phyloP scores from a whole-genome alignment of 257 asterid genomes.

The Cruciata laevipes region DNA sequence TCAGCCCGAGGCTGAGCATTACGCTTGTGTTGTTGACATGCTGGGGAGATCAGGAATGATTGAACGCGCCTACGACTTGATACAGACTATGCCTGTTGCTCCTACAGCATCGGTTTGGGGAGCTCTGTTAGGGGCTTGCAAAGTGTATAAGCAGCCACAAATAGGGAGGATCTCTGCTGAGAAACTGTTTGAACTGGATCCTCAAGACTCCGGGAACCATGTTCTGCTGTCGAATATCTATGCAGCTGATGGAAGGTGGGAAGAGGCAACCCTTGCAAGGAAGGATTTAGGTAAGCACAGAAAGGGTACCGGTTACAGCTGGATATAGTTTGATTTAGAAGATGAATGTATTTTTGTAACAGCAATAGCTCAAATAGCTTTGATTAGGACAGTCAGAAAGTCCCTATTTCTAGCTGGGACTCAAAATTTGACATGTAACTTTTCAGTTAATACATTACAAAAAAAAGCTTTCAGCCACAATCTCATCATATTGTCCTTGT shows the following conservation, averaged over 20 bases:
- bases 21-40: conserved; percentile 88
- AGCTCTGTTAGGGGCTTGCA: conserved; percentile 73
- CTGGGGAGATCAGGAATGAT: conserved; percentile 80
- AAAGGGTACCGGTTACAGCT: conserved; percentile 74
- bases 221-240: conserved; percentile 72
- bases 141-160: conserved; percentile 56
- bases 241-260: conserved; percentile 77
- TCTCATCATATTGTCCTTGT: neutral
- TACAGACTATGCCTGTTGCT: conserved; percentile 45
- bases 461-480: neutral
- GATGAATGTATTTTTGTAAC: too few relatives aligned
- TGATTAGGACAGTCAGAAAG: too few relatives aligned
- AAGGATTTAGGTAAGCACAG: conserved; percentile 55
- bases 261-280: conserved; percentile 67
- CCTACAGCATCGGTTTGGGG: conserved; percentile 89
- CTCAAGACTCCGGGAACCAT: conserved; percentile 78
- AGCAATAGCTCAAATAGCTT: too few relatives aligned
- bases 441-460: neutral
- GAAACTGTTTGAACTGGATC: conserved; percentile 74
- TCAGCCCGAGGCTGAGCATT: conserved; percentile 76
- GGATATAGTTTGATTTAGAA: conserved; percentile 65
- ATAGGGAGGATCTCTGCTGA: conserved; percentile 71
- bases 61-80: conserved; percentile 60
- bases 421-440: neutral
- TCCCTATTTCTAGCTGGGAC: too few relatives aligned